Conservation (phyloP, 2,329 filamentous ascomycete genomes). For the Fonsecaea multimorphosa region DNA sequence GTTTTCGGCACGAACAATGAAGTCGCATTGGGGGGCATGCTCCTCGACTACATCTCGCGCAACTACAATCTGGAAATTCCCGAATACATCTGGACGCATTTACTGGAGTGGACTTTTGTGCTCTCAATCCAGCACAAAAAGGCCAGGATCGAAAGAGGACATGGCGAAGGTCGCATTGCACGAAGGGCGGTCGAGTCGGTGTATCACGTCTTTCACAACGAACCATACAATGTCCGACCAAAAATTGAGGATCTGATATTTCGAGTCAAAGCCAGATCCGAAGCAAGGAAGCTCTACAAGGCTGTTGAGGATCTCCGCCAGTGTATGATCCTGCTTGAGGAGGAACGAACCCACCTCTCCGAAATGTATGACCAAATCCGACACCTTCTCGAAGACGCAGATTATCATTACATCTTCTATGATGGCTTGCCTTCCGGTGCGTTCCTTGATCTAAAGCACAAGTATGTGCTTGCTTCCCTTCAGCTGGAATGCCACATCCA, state of each 20-base stretch:
- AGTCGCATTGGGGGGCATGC: constrained; percentile 62
- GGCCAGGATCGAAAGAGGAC: constrained; percentile 42
- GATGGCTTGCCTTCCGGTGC: constrained; percentile 28
- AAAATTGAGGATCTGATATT: constrained; percentile 52
- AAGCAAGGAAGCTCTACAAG: constrained; percentile 15
- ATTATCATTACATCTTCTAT: constrained; percentile 22
- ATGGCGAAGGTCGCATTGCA: constrained; percentile 50
- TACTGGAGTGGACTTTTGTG: constrained; percentile 72
- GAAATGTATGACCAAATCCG: constrained; percentile 31
- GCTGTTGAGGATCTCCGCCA: constrained; percentile 28
- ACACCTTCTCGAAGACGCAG: not conserved
- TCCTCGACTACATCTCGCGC: constrained; percentile 68
- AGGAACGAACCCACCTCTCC: constrained; percentile 29
- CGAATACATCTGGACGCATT: constrained; percentile 65
- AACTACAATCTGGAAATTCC: constrained; percentile 66
- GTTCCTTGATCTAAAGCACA: constrained; percentile 34
- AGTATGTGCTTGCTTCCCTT: constrained; percentile 32
- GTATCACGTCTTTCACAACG: constrained; percentile 65
- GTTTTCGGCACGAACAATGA: constrained; percentile 70
- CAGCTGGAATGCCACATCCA: constrained; percentile 33
- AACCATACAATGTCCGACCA: constrained; percentile 64
- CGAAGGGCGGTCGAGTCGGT: constrained; percentile 57
- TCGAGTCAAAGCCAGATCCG: constrained; percentile 21
- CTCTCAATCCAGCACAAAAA: constrained; percentile 52
- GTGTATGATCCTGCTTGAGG: constrained; percentile 29